A percentile compares a stretch with the other conserved stretches of the same genome.
phyloP scores from a whole-genome alignment of 2,329 filamentous ascomycete genomes.

The Diaporthe aspalathi region DNA sequence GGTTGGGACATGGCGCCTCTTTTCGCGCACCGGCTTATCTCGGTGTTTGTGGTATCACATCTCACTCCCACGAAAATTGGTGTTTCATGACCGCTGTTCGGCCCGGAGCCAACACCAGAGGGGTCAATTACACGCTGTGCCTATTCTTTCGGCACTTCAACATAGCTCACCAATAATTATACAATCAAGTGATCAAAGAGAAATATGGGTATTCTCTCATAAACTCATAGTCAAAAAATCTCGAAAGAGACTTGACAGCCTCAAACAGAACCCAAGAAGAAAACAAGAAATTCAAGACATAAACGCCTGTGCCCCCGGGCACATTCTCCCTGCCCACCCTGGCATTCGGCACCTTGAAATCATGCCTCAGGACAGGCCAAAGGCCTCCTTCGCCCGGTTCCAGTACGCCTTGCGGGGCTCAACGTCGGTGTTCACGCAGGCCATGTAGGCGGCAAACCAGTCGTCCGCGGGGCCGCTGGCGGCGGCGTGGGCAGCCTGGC shows the following conservation, averaged over 20 bases:
- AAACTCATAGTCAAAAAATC: not conserved
- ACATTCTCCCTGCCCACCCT: not conserved
- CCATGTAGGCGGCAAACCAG: conserved; percentile 60
- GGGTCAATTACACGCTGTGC: not conserved
- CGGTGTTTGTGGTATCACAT: not conserved
- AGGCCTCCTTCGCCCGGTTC: conserved; percentile 59
- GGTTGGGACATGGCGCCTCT: not conserved
- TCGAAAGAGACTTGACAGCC: not conserved
- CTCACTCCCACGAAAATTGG: not conserved
- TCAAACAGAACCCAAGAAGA: not conserved
- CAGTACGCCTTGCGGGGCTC: conserved; percentile 54
- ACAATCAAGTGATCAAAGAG: not conserved
- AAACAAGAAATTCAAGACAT: not conserved
- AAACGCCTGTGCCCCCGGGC: not conserved
- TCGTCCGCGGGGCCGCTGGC: conserved; percentile 54
- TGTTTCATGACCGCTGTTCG: not conserved
- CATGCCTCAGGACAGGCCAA: conserved; percentile 48
- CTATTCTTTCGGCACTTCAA: not conserved
- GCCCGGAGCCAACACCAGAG: no score
- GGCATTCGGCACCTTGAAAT: no score
- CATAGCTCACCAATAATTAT: no score
- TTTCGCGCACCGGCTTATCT: not conserved
- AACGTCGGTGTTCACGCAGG: conserved; percentile 52
- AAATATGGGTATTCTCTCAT: conserved; percentile 10
- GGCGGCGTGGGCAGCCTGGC: conserved; percentile 48